These are phyloP conservation scores for Candida sanyaensis DNA, from an alignment of 1,139 yeast species.

Conservation along the genomic window DNA sequence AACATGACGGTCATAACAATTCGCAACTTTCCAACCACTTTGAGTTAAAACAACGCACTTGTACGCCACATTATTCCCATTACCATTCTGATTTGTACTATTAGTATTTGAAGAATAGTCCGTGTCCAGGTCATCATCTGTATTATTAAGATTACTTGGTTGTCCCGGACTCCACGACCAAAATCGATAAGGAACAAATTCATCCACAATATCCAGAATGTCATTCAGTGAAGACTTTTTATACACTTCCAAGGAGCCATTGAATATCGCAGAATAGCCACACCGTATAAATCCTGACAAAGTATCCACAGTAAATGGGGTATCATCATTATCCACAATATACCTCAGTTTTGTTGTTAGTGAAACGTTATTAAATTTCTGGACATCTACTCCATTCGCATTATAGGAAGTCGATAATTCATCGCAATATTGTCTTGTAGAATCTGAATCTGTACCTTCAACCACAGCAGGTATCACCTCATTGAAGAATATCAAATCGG, in stretches of 20 bases:
- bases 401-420: slow-evolving; percentile 2
- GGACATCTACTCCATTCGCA: slow-evolving; percentile 1
- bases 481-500: slow-evolving; percentile 20
- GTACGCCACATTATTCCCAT: slow-evolving; percentile 34
- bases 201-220: slow-evolving; percentile 13
- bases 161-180: slow-evolving; percentile 77
- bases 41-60: slow-evolving; percentile 60
- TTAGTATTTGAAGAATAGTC: not conserved
- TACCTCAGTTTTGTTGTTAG: slow-evolving; percentile 38
- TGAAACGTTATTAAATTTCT: slow-evolving; percentile 19
- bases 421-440: slow-evolving; percentile 11
- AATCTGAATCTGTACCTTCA: slow-evolving; percentile 10
- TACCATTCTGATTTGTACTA: slow-evolving; percentile 13
- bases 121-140: not conserved
- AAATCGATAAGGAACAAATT: slow-evolving; percentile 32
- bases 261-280: slow-evolving; percentile 65
- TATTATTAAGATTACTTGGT: slow-evolving; percentile 31
- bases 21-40: slow-evolving; percentile 58
- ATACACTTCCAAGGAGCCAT: slow-evolving; percentile 28
- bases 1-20: slow-evolving; percentile 58
- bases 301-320: slow-evolving; percentile 31
- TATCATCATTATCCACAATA: slow-evolving; percentile 29
- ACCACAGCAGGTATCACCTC: slow-evolving; percentile 17
- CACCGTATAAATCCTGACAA: slow-evolving; percentile 43
- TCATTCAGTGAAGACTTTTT: not conserved